Evolutionary conservation across 2,329 filamentous ascomycete species (phyloP).

Genomic region (Ophiostoma himal-ulmi): DNA sequence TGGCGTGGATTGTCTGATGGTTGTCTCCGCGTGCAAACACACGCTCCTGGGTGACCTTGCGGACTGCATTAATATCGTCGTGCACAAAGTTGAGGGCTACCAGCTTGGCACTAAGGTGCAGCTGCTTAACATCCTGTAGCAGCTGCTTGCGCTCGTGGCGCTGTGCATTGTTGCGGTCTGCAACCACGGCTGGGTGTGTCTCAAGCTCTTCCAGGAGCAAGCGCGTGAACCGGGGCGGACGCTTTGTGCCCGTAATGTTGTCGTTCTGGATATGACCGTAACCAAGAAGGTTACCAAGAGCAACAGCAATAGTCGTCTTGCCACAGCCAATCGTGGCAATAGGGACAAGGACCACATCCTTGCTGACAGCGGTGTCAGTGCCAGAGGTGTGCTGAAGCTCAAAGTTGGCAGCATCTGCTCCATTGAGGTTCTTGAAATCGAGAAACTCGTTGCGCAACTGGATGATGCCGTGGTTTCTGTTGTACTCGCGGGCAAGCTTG

Average conservation of each 20-base stretch:
- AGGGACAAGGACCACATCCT: constrained; percentile 76
- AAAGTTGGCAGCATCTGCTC: constrained; percentile 77
- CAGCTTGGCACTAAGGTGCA: constrained; percentile 60
- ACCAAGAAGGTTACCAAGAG: constrained; percentile 72
- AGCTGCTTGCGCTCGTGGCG: constrained; percentile 82
- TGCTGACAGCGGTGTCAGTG: constrained; percentile 48
- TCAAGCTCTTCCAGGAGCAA: constrained; percentile 61
- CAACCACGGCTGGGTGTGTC: constrained; percentile 67
- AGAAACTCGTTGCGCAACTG: constrained; percentile 83
- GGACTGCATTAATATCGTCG: constrained; percentile 66
- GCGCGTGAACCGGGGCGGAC: constrained; percentile 71
- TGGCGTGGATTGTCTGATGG: constrained; percentile 93
- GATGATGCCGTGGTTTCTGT: constrained; percentile 91
- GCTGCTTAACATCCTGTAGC: constrained; percentile 65
- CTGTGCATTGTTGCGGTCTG: constrained; percentile 92
- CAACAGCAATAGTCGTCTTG: constrained; percentile 87
- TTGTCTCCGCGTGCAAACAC: constrained; percentile 87
- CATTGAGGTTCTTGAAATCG: constrained; percentile 73
- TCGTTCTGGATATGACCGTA: constrained; percentile 97
- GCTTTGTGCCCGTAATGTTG: constrained; percentile 76
- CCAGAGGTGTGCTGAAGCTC: constrained; percentile 54
- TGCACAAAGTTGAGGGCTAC: constrained; percentile 89
- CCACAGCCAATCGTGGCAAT: constrained; percentile 93
- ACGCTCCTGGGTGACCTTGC: constrained; percentile 67
- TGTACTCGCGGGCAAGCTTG: constrained; percentile 64